Evolutionary conservation across 371 early-diverging fungal genomes (phyloP).

Genomic region (Apophysomyces ossiformis): DNA sequence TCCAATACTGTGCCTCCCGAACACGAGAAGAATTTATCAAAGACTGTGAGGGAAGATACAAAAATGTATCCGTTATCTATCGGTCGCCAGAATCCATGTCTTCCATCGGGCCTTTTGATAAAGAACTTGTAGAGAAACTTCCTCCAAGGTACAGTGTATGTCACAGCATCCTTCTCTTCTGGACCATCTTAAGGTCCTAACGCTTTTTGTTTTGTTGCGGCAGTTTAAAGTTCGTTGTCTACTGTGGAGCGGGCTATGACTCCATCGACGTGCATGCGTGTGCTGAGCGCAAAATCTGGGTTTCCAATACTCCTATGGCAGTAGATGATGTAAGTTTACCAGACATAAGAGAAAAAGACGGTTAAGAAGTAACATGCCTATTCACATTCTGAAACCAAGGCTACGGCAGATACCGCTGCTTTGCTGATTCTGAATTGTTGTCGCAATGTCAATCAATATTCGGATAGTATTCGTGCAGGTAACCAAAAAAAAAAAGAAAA

Average conservation of each 20-base stretch:
- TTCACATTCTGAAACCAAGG: slow-evolving; percentile 17
- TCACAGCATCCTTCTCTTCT: too few species aligned
- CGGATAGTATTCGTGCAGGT: slow-evolving; percentile 53
- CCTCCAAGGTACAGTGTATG: slow-evolving; percentile 24
- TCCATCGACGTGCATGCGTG: slow-evolving; percentile 44
- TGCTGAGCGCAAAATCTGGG: slow-evolving; percentile 33
- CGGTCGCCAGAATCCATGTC: slow-evolving; percentile 28
- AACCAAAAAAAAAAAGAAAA: neutral
- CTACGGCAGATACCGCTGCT: slow-evolving; percentile 62
- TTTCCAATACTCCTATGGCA: slow-evolving; percentile 49
- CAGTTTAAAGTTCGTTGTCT: slow-evolving; percentile 38
- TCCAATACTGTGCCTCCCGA: slow-evolving; percentile 34
- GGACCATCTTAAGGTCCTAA: too few species aligned
- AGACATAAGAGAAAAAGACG: too few species aligned
- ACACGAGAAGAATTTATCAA: slow-evolving; percentile 43
- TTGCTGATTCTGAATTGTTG: slow-evolving; percentile 53
- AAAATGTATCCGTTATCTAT: slow-evolving; percentile 34
- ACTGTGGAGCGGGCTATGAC: slow-evolving; percentile 51
- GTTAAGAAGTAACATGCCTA: too few species aligned
- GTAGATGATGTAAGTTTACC: slow-evolving; percentile 37
- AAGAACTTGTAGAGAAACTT: slow-evolving; percentile 37
- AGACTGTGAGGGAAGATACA: slow-evolving; percentile 40
- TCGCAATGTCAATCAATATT: slow-evolving; percentile 50
- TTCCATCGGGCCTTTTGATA: slow-evolving; percentile 35
- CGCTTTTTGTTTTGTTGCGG: neutral